These are phyloP conservation scores for Periconia sp. DNA, from an alignment of 2,329 filamentous ascomycete genomes.

Conservation along the genomic window DNA sequence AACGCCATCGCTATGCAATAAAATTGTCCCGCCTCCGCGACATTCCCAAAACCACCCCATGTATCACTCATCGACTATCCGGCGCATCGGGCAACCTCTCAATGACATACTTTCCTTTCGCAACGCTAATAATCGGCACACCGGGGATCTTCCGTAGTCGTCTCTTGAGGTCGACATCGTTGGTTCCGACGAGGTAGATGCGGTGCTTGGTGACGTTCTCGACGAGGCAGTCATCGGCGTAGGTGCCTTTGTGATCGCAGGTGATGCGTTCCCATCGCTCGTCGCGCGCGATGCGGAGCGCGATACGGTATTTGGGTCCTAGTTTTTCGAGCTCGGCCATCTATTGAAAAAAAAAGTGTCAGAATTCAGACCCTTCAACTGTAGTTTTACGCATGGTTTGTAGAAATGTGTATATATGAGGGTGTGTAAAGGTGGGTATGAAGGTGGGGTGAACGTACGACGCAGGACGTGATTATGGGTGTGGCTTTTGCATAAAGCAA, in stretches of 20 bases:
- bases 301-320: constrained; percentile 81
- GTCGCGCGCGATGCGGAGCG: constrained; percentile 82
- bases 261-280: constrained; percentile 82
- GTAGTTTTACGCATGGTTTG: too few species aligned
- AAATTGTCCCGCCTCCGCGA: not conserved
- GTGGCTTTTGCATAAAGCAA: constrained; percentile 89
- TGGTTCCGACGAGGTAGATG: constrained; percentile 48
- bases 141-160: constrained; percentile 80
- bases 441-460: constrained; percentile 46
- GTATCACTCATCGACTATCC: constrained; percentile 49
- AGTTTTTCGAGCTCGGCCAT: constrained; percentile 89
- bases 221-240: constrained; percentile 70
- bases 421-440: not conserved
- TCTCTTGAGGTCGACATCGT: constrained; percentile 68
- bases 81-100: constrained; percentile 86
- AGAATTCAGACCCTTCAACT: not conserved
- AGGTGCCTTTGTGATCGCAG: constrained; percentile 88
- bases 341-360: not conserved
- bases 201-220: constrained; percentile 49
- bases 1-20: constrained; percentile 23
- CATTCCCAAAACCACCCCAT: not conserved
- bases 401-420: too few species aligned
- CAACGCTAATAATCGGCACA: constrained; percentile 77
- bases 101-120: constrained; percentile 89
- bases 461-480: constrained; percentile 77